These are phyloP conservation scores for Abrus precatorius DNA, from an alignment of 306 rosid species.

Conservation along the genomic window DNA sequence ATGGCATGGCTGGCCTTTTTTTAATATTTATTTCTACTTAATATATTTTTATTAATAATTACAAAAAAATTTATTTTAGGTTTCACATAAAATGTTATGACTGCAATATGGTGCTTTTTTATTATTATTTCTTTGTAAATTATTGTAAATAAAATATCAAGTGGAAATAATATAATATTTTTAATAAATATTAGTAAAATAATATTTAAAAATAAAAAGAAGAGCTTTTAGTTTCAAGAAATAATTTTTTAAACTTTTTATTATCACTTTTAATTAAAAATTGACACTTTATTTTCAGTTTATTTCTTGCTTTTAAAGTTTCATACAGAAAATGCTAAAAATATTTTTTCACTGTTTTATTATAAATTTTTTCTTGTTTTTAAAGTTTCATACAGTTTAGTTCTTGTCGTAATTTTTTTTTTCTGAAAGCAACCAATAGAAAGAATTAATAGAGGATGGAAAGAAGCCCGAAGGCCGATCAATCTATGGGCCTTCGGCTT, in stretches of 20 bases:
- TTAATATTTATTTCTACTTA: background rate
- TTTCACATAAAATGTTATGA: background rate
- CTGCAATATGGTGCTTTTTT: background rate
- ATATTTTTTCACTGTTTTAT: too few species aligned
- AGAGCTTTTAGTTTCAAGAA: too few species aligned
- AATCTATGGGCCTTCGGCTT: background rate
- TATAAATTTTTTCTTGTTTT: too few species aligned
- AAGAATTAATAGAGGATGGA: background rate
- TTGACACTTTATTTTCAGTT: too few species aligned
- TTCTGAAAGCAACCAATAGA: too few species aligned
- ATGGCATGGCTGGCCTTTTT: background rate
- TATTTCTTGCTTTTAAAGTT: too few species aligned
- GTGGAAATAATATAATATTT: background rate
- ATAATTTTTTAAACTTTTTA: too few species aligned
- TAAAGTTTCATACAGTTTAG: too few species aligned
- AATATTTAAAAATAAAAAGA: background rate
- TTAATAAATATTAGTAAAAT: background rate
- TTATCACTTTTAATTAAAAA: too few species aligned
- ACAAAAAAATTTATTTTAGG: background rate
- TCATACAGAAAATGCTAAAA: too few species aligned
- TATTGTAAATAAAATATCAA: background rate
- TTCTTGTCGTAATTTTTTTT: too few species aligned
- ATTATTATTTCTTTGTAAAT: background rate
- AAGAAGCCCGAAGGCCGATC: background rate
- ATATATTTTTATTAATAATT: background rate